Conservation (phyloP, 2,329 filamentous ascomycete genomes). For the Didymella arachidicola region DNA sequence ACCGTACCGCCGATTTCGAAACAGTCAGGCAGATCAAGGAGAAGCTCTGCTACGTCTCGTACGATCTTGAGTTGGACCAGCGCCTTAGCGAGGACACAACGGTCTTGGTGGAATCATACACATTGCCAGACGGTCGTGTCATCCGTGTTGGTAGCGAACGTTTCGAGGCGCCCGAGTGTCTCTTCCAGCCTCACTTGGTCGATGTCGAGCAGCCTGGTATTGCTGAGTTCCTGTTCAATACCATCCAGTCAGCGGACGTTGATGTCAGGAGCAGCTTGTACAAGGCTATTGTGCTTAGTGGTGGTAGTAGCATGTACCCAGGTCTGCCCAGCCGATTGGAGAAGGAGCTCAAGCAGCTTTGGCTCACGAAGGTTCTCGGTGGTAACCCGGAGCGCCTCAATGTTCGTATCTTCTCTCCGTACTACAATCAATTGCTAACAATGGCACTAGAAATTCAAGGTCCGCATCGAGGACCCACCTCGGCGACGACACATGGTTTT, state of each 20-base stretch:
- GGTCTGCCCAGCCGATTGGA: conserved; percentile 92
- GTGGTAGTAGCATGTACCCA: conserved; percentile 98
- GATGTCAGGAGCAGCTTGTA: conserved; percentile 93
- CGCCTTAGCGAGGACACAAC: conserved; percentile 96
- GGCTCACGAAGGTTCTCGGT: conserved; percentile 88
- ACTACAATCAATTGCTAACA: conserved; percentile 30
- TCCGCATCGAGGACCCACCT: conserved; percentile 96
- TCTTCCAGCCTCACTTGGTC: conserved; percentile 98
- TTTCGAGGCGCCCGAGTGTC: conserved; percentile 96
- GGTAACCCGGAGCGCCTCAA: conserved; percentile 91
- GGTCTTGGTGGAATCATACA: conserved; percentile 96
- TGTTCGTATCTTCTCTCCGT: conserved; percentile 52
- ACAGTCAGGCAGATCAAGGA: conserved; percentile 99
- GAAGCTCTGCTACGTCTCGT: conserved; percentile 99
- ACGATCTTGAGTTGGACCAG: conserved; percentile 96
- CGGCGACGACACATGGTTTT: conserved; percentile 99
- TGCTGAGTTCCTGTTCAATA: conserved; percentile 98
- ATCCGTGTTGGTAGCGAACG: conserved; percentile 96
- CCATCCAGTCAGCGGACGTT: conserved; percentile 93
- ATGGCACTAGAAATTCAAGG: conserved; percentile 85
- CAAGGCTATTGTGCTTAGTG: conserved; percentile 96
- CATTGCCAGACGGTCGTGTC: conserved; percentile 92
- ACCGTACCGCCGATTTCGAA: conserved; percentile 98
- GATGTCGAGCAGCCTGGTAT: conserved; percentile 98
- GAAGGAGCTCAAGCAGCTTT: conserved; percentile 98